Evolutionary conservation across 805 yeast species (phyloP), one percentile per base, ranked within the genome.

Genomic region (Candida wancherniae): DNA sequence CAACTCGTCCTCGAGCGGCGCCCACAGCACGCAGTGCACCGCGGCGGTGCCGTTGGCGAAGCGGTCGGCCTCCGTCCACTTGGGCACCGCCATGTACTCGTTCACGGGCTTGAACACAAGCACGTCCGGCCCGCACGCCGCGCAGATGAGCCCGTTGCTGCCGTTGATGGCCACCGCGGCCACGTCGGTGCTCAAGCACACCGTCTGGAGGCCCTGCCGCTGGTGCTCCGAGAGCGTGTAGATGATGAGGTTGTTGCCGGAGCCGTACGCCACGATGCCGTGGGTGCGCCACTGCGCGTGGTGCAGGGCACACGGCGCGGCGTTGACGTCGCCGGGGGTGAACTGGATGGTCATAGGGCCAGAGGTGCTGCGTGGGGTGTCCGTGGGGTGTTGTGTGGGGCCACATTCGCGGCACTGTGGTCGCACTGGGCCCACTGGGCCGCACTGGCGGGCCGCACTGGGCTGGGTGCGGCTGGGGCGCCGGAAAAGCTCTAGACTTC

Each of bases 291-390:
- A 86, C 22, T 61, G 58, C 5, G 67, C 71, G 37, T 77, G 80
- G 23, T 75, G 63, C 15, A 77, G 71, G 1, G 85, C 62, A 42
- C 72, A 73, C 9, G 63, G 65, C 1, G 73, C 52, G 26, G 63
- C 56, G 51, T 80, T 82, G 12, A 92, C 92, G 50, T 84, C 84
- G 2, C 97, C 97, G 2, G 96, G 96, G 26, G 84, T 73, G 48
- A 83, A 79, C 36, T 75, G 75, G 33, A 83, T 55, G 4, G 81
- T 64, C 86, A 80, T 77, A 15, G 12, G 24, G 24, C 19, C 19
- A 9, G 19, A n/a, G n/a, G n/a, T n/a, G n/a, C n/a, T n/a, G n/a
- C n/a, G n/a, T n/a, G n/a, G n/a, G n/a, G n/a, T n/a, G n/a, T n/a
- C n/a, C n/a, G n/a, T n/a, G n/a, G n/a, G n/a, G n/a, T n/a, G n/a